Base-by-base conservation (phyloP, 495 filamentous ascomycete genomes). In the Ramalina intermedia region DNA sequence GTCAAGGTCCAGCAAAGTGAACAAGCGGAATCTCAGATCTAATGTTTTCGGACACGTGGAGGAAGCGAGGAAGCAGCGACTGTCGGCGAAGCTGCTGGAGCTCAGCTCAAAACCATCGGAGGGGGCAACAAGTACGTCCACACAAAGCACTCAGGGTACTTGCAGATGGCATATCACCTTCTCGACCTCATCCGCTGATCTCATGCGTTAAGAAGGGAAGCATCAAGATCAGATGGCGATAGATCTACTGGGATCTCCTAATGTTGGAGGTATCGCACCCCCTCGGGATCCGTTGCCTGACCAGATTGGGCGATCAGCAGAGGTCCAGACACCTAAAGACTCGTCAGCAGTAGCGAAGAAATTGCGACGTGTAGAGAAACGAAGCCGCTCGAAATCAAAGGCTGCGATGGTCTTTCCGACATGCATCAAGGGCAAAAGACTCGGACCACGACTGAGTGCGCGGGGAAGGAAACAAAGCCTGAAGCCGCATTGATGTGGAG, bases 21-120 rank as follows among this genome's bases (percentile, higher is more conserved):
- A 95, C 67, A 81, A 82, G 59, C 71, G 75, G 48, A 78, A 71
- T 47, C 71, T 94, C 41, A 86, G 87, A 63, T 69, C 73, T 47
- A 80, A 72, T 46, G 78, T 94, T 50, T 94, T 93, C 61, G 81
- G 78, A 0, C 88, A 88, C 9, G 75, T 79, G 39, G 85, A 87
- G 57, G 62, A 71, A 57, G 87, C 82, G 36, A 75, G 88, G 46
- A 80, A 76, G 39, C 78, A 84, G 62, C 77, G 88, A 55, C 74
- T 94, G 14, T 83, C 84, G 2, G 81, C 82, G 44, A 93, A 86
- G 60, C 68, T 94, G 18, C 68, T 85, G 54, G 83, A 87, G 56
- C 61, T 91, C 49, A 81, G 79, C 11, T 66, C 77, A 14, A 75
- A 85, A 59, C 79, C 85, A 14, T n/a, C 16, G 18, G 21, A 44